A percentile compares a stretch with the other conserved stretches of the same genome.
Conservation (phyloP, 192 early-diverging fungal species). For the Mortierella alpina region DNA sequence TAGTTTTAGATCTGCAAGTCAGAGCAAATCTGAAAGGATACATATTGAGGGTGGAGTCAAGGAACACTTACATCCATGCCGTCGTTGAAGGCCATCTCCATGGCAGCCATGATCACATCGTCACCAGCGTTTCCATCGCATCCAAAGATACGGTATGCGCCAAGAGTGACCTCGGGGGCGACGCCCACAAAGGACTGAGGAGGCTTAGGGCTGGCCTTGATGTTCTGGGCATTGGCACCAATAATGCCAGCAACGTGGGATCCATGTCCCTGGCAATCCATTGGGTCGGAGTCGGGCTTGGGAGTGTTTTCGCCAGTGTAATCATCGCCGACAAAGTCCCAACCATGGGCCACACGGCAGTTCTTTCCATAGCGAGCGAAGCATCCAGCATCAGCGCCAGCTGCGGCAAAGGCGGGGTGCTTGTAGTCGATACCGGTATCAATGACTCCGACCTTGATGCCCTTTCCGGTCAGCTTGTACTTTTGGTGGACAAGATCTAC, state of each 20-base stretch:
- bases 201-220: conserved; percentile 32
- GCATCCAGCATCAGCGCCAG: conserved; percentile 48
- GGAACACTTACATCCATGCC: conserved; percentile 65
- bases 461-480: conserved; percentile 42
- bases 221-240: conserved; percentile 66
- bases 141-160: conserved; percentile 85
- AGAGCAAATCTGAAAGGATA: background rate
- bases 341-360: conserved; percentile 69
- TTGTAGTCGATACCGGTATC: conserved; percentile 68
- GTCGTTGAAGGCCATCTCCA: conserved; percentile 77
- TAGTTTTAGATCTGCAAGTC: background rate
- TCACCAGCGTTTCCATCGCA: conserved; percentile 71
- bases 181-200: conserved; percentile 72
- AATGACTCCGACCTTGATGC: conserved; percentile 66
- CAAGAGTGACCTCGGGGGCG: conserved; percentile 82
- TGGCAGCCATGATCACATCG: conserved; percentile 80
- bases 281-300: conserved; percentile 60
- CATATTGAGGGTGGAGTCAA: conserved; percentile 20
- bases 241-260: conserved; percentile 79
- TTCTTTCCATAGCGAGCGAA: conserved; percentile 65
- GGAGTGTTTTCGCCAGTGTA: conserved; percentile 34
- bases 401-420: conserved; percentile 71
- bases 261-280: conserved; percentile 73
- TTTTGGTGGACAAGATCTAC: conserved; percentile 45
- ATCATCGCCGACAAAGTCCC: conserved; percentile 70